These are phyloP conservation scores for Lachnellula suecica DNA, from an alignment of 2,329 filamentous ascomycete species.

Conservation along the genomic window DNA sequence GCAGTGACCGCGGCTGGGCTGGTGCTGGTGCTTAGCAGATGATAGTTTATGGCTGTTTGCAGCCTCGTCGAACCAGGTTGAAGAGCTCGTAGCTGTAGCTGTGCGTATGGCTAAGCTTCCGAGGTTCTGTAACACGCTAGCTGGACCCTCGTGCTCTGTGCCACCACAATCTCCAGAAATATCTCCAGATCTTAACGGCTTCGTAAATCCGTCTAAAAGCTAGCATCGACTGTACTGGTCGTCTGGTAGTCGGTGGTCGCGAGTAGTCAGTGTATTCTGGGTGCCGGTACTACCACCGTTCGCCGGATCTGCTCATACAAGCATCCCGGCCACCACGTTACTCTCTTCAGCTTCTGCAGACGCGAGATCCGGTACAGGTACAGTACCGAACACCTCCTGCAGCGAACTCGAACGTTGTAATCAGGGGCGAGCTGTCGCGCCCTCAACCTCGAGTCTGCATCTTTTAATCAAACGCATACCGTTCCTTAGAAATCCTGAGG, in stretches of 20 bases:
- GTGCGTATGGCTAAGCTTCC: not conserved
- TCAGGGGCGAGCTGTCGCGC: not conserved
- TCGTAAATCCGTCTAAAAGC: not conserved
- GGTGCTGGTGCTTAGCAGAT: not conserved
- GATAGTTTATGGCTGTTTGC: not conserved
- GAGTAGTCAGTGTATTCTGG: not conserved
- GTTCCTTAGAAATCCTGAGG: slow-evolving; percentile 4
- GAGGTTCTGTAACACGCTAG: slow-evolving; percentile 1
- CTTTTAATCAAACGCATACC: slow-evolving; percentile 7
- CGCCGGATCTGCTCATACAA: not conserved
- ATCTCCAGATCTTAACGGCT: not conserved
- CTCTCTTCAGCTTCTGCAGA: not conserved
- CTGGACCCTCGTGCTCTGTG: not conserved
- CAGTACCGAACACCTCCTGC: not conserved
- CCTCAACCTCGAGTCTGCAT: slow-evolving; percentile 8
- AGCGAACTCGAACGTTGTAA: not conserved
- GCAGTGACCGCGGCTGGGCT: not conserved
- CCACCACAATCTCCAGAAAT: slow-evolving; percentile 3
- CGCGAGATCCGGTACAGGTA: not conserved
- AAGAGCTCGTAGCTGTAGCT: not conserved
- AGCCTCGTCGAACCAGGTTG: not conserved
- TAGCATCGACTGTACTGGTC: not conserved
- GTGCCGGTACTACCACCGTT: not conserved
- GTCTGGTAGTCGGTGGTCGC: not conserved
- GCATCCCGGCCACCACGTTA: not conserved